Base-by-base conservation (phyloP, 1,139 yeast species). In the Yamadazyma epiphylla region DNA sequence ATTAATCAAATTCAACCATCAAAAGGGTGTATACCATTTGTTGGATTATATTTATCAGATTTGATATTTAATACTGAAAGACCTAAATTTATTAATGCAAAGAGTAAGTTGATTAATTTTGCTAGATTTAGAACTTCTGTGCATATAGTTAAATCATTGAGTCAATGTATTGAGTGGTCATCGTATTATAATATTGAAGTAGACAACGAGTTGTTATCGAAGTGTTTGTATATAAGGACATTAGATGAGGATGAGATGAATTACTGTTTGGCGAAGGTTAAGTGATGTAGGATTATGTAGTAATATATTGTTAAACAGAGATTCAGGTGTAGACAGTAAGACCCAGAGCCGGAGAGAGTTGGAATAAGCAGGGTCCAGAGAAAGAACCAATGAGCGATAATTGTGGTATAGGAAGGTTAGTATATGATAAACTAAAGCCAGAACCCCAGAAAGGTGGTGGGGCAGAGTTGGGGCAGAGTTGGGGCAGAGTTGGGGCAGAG, bases 101-200 rank as follows among this genome's bases (percentile, higher is more conserved):
- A 54, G 9, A 70, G 67, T 12, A 65, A 65, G 36, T 53, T 81
- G 32, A 70, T 89, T 39, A 88, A 89, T 50, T 81, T 88, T 49
- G 78, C 84, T 27, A 81, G 87, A 46, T 84, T 83, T 58, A 70
- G 84, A 41, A 80, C 83, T 5, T 72, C 87, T 3, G 89, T 94
- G 4, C 77, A 77, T 37, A 79, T 88, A 30, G 89, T 87, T 26
- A 83, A 84, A 51, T 77, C 83, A 5, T 71, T 89, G 36, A 73
- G 89, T 26, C 88, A 85, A 51, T 76, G 86, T 48, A 84, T 87
- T 32, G 95, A 86, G 49, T 86, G 95, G 94, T 77, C 94, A 0
- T 67, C 70, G 29, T 68, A 81, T 39, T 87, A 85, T 59, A 53
- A 60, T 22, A 53, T 73, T 11, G 55, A 60, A 21, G 51, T 63